Base-by-base conservation (phyloP, 306 rosid species). In the Betula pendula region DNA sequence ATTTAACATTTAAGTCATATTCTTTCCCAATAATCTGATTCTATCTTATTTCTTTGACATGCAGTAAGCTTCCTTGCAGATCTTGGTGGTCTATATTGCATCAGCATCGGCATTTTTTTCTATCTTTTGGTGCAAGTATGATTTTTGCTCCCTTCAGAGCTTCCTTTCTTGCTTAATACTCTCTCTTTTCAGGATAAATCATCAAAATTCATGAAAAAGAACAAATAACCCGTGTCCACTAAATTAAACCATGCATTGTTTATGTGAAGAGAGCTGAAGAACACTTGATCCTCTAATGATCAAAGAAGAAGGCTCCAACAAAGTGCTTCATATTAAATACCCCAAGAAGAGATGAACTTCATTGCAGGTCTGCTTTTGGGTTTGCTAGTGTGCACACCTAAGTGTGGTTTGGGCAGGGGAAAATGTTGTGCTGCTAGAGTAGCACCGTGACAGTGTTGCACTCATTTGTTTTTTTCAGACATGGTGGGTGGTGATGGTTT, bases 51-150 rank as follows among this genome's bases (percentile, higher is more conserved):
- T 62, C 58, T 35, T 25, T 60, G 63, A 35, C 1, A 3, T 83
- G 90, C 88, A 96, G 98, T 96, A 90, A 84, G 98, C 85, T 96
- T 96, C 88, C 97, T 96, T 63, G 99, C 99, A 6, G 98, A 96
- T 82, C 91, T 96, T 52, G 98, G 99, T 84, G 99, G 99, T 79
- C 85, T 96, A 42, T 96, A 96, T 83, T 96, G 99, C 86, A 79
- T 96, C 82, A 91, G 97, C 74, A 75, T 96, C 70, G 97, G 91
- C 75, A 74, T 96, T 74, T 92, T 96, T 81, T 89, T 92, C 81
- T 96, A 88, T 88, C 89, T 96, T 71, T 80, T 96, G 81, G 84
- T 89, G 84, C 98, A 96, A 81, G 99, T 92, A 82, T 55, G 85
- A 40, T 71, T 63, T 71, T 72, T 38, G 27, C 71, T 67, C 82